Evolutionary conservation across 2,329 filamentous ascomycete species (phyloP).

Genomic region (Stemphylium lycopersici): DNA sequence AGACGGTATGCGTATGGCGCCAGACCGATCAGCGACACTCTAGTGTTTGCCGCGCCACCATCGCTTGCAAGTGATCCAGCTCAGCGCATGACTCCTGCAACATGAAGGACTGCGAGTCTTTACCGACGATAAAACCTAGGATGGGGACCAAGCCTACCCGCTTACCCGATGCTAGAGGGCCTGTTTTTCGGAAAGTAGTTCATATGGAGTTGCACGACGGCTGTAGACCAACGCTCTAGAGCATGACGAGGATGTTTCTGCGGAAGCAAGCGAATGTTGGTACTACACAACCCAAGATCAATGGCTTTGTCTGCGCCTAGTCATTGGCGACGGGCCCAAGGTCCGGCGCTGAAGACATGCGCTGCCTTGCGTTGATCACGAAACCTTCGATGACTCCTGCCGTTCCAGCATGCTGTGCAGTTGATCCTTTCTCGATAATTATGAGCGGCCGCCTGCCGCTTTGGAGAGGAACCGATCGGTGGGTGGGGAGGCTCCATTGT

Average conservation of each 20-base stretch:
- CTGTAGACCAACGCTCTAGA: neutral
- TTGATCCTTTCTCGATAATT: neutral
- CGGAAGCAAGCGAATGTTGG: slow-evolving; percentile 3
- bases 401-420: neutral
- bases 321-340: slow-evolving; percentile 3
- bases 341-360: neutral
- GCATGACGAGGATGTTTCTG: neutral
- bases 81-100: slow-evolving; percentile 1
- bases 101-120: neutral
- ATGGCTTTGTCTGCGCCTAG: neutral
- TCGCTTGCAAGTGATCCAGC: slow-evolving; percentile 7
- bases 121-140: slow-evolving; percentile 1
- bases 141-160: neutral
- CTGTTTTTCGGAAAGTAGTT: neutral
- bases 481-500: neutral
- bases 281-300: neutral
- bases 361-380: neutral
- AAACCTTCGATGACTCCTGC: neutral
- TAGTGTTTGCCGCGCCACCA: neutral
- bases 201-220: neutral
- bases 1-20: neutral
- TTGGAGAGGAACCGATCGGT: neutral
- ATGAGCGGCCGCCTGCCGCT: neutral
- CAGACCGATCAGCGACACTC: slow-evolving; percentile 2
- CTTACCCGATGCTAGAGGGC: slow-evolving; percentile 1